These are phyloP conservation scores for Ophiostoma triangulosporum DNA, from an alignment of 2,329 filamentous ascomycete genomes.

Conservation along the genomic window DNA sequence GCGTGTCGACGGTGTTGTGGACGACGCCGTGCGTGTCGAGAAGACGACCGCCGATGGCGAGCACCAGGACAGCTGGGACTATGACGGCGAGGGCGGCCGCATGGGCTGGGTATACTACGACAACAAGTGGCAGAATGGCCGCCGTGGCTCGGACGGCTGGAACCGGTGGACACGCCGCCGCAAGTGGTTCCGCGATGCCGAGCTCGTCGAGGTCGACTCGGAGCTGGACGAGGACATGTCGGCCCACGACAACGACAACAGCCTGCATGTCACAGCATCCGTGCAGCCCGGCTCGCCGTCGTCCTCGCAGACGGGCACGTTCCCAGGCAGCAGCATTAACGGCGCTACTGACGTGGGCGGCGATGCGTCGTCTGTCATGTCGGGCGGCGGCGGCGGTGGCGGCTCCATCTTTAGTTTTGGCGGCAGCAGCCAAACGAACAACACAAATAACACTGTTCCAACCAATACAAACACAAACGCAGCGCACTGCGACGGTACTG, in stretches of 20 bases:
- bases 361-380: not conserved
- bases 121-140: conserved; percentile 92
- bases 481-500: not conserved
- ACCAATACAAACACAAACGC: not conserved
- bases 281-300: conserved; percentile 7
- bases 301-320: conserved; percentile 5
- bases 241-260: conserved; percentile 24
- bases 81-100: conserved; percentile 46
- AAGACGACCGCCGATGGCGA: conserved; percentile 13
- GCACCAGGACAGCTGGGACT: conserved; percentile 33
- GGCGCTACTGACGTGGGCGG: conserved; percentile 5
- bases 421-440: conserved; percentile 8
- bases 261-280: not conserved
- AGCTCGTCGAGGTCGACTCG: conserved; percentile 63
- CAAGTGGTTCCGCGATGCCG: conserved; percentile 95
- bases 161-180: conserved; percentile 81
- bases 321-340: not conserved
- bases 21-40: conserved; percentile 27
- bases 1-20: conserved; percentile 65
- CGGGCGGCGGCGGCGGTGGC: not conserved
- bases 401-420: conserved; percentile 3
- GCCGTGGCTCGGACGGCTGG: conserved; percentile 79
- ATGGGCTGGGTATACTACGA: conserved; percentile 97
- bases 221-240: conserved; percentile 17
- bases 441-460: not conserved